These are phyloP conservation scores for Penicillium cataractarum DNA, from an alignment of 495 filamentous ascomycete genomes.

Conservation along the genomic window DNA sequence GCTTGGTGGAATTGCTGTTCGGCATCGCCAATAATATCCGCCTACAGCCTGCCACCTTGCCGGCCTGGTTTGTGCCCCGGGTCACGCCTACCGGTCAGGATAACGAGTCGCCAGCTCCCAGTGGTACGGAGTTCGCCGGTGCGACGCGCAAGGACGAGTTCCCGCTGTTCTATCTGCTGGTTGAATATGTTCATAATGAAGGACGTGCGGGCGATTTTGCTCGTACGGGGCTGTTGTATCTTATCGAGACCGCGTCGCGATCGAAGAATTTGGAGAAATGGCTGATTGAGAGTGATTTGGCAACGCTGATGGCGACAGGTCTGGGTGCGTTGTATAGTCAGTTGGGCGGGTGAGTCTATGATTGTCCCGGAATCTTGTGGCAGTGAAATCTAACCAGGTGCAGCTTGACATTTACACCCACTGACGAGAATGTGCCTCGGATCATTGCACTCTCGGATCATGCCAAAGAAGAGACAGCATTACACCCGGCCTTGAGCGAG, in stretches of 20 bases:
- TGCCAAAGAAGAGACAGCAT: slow-evolving; percentile 40
- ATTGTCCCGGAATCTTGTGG: neutral
- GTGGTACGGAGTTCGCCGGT: slow-evolving; percentile 73
- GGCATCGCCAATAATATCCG: slow-evolving; percentile 94
- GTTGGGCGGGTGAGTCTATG: slow-evolving; percentile 67
- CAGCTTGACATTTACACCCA: slow-evolving; percentile 41
- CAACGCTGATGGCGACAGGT: slow-evolving; percentile 95
- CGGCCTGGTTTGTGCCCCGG: slow-evolving; percentile 77
- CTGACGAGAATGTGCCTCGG: slow-evolving; percentile 71
- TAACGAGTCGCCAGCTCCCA: slow-evolving; percentile 45
- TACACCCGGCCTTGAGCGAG: slow-evolving; percentile 62
- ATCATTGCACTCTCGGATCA: slow-evolving; percentile 88
- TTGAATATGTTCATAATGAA: slow-evolving; percentile 95
- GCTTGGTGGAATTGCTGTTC: slow-evolving; percentile 89
- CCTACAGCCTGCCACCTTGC: slow-evolving; percentile 78
- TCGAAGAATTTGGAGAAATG: slow-evolving; percentile 85
- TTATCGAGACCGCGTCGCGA: slow-evolving; percentile 89
- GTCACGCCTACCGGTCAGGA: slow-evolving; percentile 40
- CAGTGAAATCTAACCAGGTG: slow-evolving; percentile 15
- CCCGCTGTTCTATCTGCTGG: slow-evolving; percentile 89
- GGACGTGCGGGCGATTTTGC: slow-evolving; percentile 95
- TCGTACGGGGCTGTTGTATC: slow-evolving; percentile 91
- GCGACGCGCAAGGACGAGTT: slow-evolving; percentile 91
- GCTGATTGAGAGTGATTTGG: slow-evolving; percentile 96
- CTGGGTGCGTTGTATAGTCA: slow-evolving; percentile 96